Conservation (phyloP, 805 yeast genomes). For the Candida sphagnicola region DNA sequence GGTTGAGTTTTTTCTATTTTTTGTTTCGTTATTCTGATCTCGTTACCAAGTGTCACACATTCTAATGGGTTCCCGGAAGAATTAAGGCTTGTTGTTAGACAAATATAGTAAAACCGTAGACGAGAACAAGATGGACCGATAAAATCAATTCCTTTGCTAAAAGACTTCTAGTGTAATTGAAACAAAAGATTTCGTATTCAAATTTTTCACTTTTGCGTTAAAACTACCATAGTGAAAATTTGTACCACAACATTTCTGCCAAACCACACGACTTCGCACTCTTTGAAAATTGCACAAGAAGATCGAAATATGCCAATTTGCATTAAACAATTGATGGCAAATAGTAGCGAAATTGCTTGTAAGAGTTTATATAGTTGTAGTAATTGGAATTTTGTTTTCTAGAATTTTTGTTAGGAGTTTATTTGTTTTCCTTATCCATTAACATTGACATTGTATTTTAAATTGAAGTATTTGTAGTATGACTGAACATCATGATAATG, state of each 20-base stretch:
- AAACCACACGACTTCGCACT: background rate
- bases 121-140: background rate
- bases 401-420: no score
- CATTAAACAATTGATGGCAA: background rate
- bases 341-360: background rate
- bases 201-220: background rate
- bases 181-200: background rate
- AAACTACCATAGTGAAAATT: slow-evolving; percentile 1
- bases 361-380: background rate
- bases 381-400: background rate
- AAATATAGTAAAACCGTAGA: background rate
- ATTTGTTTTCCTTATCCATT: no score
- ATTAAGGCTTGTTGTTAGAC: background rate
- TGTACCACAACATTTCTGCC: background rate
- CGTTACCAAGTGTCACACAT: background rate
- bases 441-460: no score
- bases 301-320: background rate
- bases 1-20: no score
- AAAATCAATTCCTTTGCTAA: background rate
- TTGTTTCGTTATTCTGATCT: no score
- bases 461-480: no score
- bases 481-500: no score
- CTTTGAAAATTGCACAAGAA: no score
- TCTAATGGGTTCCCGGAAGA: background rate
- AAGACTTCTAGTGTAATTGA: background rate